phyloP scores from a whole-genome alignment of 768 basidiomycete genomes.

The Suillus spraguei region DNA sequence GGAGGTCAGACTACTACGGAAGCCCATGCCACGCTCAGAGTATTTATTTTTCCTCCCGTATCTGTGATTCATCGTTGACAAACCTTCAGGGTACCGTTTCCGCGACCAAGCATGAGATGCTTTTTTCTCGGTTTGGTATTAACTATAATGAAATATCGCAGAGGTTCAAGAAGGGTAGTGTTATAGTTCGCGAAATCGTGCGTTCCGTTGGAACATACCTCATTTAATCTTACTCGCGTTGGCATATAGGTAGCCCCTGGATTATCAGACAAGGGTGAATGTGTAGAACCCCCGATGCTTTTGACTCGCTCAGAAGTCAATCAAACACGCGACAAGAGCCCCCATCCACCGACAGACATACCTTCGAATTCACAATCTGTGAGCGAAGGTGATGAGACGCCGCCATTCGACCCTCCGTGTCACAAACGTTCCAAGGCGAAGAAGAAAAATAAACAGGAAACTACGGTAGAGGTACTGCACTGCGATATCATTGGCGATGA shows the following conservation, averaged over 20 bases:
- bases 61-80: conserved; percentile 13
- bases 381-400: background rate
- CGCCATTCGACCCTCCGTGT: background rate
- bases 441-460: conserved; percentile 39
- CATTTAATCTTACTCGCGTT: background rate
- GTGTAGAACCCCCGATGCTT: background rate
- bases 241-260: background rate
- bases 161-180: conserved; percentile 83
- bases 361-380: background rate
- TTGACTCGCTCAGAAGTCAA: no score
- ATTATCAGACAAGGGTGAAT: background rate
- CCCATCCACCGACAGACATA: background rate
- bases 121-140: conserved; percentile 78
- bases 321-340: background rate
- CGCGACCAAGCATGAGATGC: conserved; percentile 88
- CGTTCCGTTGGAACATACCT: background rate
- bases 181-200: conserved; percentile 72
- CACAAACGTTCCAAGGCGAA: conserved; percentile 21
- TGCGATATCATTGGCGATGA: conserved; percentile 82
- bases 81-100: conserved; percentile 79
- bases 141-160: conserved; percentile 83
- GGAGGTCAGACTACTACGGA: conserved; percentile 77
- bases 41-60: conserved; percentile 29
- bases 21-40: conserved; percentile 80
- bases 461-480: conserved; percentile 62